Evolutionary conservation across 371 early-diverging fungal genomes (phyloP).

Genomic region (Gilbertella persicaria): DNA sequence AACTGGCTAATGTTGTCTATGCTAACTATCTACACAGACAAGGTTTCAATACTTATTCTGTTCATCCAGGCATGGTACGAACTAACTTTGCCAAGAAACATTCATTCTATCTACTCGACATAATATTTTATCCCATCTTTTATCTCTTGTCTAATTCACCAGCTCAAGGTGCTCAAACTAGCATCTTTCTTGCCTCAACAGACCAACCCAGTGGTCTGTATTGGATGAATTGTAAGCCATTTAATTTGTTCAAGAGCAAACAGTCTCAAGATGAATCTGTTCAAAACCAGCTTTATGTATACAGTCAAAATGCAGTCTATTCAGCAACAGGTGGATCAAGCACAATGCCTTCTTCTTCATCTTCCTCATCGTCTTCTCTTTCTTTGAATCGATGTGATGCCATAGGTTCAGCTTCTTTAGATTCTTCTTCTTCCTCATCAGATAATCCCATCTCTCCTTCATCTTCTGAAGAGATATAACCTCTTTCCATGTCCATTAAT

Average conservation of each 20-base stretch:
- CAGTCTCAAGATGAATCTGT: slow-evolving; percentile 2
- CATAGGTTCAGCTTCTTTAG: slow-evolving; percentile 5
- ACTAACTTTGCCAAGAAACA: slow-evolving; percentile 29
- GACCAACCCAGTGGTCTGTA: slow-evolving; percentile 9
- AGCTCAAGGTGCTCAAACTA: slow-evolving; percentile 23
- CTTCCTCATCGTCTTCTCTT: slow-evolving; percentile 22
- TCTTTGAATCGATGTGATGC: slow-evolving; percentile 26
- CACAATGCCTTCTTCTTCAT: slow-evolving; percentile 32
- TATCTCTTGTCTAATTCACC: slow-evolving; percentile 14
- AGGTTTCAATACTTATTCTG: slow-evolving; percentile 47
- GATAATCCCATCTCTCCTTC: slow-evolving; percentile 24
- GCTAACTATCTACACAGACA: slow-evolving; percentile 49
- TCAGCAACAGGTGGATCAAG: slow-evolving; percentile 20
- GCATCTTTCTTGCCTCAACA: slow-evolving; percentile 11
- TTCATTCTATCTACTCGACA: not conserved
- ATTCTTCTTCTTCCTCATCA: slow-evolving; percentile 17
- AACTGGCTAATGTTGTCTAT: slow-evolving; percentile 72
- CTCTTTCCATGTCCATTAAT: slow-evolving; percentile 44
- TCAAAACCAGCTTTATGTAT: slow-evolving; percentile 16
- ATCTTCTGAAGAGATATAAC: slow-evolving; percentile 43
- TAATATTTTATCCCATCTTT: slow-evolving; percentile 6
- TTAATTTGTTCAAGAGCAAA: slow-evolving; percentile 3
- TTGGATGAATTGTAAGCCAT: slow-evolving; percentile 7
- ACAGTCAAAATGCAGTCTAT: slow-evolving; percentile 8
- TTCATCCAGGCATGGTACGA: slow-evolving; percentile 62